Percentiles rank a stretch among this genome's conserved stretches.
Conservation (phyloP, 495 filamentous ascomycete genomes). For the Annulohypoxylon bovei region DNA sequence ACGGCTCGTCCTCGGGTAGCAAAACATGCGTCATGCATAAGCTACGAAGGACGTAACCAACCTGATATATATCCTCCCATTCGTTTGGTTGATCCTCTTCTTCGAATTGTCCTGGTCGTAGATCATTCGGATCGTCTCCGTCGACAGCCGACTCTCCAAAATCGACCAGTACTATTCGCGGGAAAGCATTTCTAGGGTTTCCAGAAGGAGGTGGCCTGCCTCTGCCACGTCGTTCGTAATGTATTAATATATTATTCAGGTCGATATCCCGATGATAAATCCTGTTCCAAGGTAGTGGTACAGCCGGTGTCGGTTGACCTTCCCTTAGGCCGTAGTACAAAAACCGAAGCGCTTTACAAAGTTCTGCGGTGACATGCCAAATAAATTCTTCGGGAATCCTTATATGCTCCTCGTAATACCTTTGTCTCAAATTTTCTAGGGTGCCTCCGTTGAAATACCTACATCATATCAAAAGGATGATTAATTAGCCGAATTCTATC, state of each 20-base stretch:
- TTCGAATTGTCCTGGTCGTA: neutral
- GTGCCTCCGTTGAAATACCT: slow-evolving; percentile 16
- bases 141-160: neutral
- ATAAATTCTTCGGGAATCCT: slow-evolving; percentile 14
- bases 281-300: neutral
- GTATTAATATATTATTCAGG: neutral
- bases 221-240: neutral
- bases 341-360: neutral
- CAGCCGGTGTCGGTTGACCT: too few species aligned
- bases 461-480: neutral
- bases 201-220: neutral
- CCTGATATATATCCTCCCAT: slow-evolving; percentile 14
- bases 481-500: neutral
- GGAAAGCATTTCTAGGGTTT: neutral
- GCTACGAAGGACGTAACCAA: slow-evolving; percentile 10
- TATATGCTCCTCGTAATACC: neutral
- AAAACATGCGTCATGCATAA: slow-evolving; percentile 21
- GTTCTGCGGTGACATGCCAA: slow-evolving; percentile 12
- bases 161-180: neutral
- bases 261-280: slow-evolving; percentile 7
- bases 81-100: neutral
- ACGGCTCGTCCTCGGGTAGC: neutral
- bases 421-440: neutral
- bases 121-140: neutral
- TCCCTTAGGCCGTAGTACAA: neutral